Evolutionary conservation across 768 basidiomycete genomes (phyloP), one percentile per base, ranked within the genome.

Genomic region (Tricholoma flavovirens): DNA sequence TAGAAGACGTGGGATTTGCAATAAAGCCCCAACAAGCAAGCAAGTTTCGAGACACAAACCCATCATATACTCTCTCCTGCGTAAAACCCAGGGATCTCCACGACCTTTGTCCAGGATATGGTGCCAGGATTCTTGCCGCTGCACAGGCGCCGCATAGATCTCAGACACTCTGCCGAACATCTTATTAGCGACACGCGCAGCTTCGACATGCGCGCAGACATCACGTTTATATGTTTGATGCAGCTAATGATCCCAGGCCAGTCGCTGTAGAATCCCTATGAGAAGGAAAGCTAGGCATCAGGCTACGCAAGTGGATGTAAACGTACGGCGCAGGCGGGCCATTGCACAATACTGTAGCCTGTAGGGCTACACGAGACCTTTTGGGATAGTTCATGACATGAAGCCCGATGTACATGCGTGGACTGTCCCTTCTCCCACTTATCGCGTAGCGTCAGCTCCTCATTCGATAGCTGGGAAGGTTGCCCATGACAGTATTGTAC

Each of bases 281-380:
- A 11, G 15, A 43, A 24, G 19, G 22, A 24, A 0, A 24, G 12
- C 12, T 24, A 12, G 14, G 21, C 12, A 24, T 11, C 22, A 45
- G 22, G 10, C 11, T 6, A 8, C 2, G 42, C 22, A 32, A 17
- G 17, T n/a, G 12, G 35, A 14, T 14, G 15, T 36, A 1, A n/a
- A 59, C 66, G 11, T 58, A 68, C 67, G 21, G 55, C 49, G 22
- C 61, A 64, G 4, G 62, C 66, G 67, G 67, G 3, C 66, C 64
- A 49, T 66, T 67, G 42, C 60, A 62, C 21, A 66, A 64, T 2
- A 62, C 65, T 4, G 66, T 66, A 1, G 67, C 62, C 65, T 4
- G 66, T 66, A 1, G 67, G 66, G 11, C 57, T 63, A 8, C 67
- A 66, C 19, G 66, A 63, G 56, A 66, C 67, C 63, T 67, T 61